Evolutionary conservation across 331 rosid genomes (phyloP).

Genomic region (Pyracantha coccinea): DNA sequence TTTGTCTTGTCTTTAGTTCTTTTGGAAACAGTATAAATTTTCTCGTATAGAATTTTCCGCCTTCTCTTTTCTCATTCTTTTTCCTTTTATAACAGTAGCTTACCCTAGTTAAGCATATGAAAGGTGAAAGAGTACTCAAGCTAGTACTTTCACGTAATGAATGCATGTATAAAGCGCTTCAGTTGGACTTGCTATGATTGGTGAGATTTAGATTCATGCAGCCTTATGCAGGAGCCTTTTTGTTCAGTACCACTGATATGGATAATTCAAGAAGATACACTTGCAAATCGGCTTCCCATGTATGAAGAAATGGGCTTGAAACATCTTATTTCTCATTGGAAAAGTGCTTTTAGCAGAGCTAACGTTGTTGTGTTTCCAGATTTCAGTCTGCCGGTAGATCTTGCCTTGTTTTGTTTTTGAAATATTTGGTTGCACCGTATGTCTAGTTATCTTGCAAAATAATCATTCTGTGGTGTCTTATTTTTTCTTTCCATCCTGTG

Average conservation of each 20-base stretch:
- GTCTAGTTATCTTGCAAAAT: background rate
- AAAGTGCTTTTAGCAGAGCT: slow-evolving; percentile 68
- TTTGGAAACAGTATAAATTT: background rate
- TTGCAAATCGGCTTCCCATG: slow-evolving; percentile 61
- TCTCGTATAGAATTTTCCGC: background rate
- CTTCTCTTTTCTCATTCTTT: background rate
- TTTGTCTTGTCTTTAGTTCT: background rate
- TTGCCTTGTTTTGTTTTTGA: slow-evolving; percentile 1
- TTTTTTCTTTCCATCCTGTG: slow-evolving; percentile 20
- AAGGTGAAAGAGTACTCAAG: background rate
- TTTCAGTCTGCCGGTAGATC: slow-evolving; percentile 78
- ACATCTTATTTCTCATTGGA: slow-evolving; percentile 80
- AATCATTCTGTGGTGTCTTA: slow-evolving; percentile 16
- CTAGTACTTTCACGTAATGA: background rate
- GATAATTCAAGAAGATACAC: slow-evolving; percentile 89
- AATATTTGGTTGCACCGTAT: background rate
- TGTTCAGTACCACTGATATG: slow-evolving; percentile 88
- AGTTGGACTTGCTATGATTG: slow-evolving; percentile 37
- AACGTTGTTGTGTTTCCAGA: slow-evolving; percentile 83
- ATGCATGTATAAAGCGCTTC: background rate
- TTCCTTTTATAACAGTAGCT: background rate
- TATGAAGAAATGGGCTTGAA: slow-evolving; percentile 66
- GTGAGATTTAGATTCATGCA: slow-evolving; percentile 72
- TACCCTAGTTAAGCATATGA: background rate
- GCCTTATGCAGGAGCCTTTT: slow-evolving; percentile 99